A percentile compares a stretch with the other conserved stretches of the same genome.
Evolutionary conservation across 148 eudicot species (phyloP).

Genomic region (Rhododendron henanense): DNA sequence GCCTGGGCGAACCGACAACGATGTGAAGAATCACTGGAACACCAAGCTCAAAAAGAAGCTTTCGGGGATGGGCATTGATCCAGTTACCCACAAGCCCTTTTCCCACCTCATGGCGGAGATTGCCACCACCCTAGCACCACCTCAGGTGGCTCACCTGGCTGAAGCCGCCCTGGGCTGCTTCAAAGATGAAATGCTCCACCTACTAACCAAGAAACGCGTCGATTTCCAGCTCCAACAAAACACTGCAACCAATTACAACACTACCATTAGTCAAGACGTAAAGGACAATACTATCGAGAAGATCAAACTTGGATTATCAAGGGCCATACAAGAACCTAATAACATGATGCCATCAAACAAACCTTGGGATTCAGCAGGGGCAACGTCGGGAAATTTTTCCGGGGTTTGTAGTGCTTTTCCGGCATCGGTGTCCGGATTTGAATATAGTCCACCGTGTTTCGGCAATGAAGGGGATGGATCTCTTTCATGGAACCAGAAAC

Average conservation of each 20-base stretch:
- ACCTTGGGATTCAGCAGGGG: slow-evolving; percentile 54
- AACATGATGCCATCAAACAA: slow-evolving; percentile 40
- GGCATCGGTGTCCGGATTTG: slow-evolving; percentile 28
- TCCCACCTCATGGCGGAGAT: slow-evolving; percentile 93
- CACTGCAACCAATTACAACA: slow-evolving; percentile 10
- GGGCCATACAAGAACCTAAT: slow-evolving; percentile 72
- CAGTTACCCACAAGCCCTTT: slow-evolving; percentile 94
- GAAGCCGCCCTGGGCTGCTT: slow-evolving; percentile 97
- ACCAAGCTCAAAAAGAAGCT: slow-evolving; percentile 93
- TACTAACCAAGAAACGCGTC: slow-evolving; percentile 72
- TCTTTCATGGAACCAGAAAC: slow-evolving; percentile 64
- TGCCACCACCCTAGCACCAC: slow-evolving; percentile 76
- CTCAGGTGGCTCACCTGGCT: slow-evolving; percentile 84
- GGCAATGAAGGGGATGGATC: slow-evolving; percentile 55
- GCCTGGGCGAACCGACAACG: slow-evolving; percentile 92
- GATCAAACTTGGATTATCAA: slow-evolving; percentile 69
- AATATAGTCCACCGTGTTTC: slow-evolving; percentile 39
- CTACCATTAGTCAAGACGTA: slow-evolving; percentile 28
- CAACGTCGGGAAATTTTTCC: slow-evolving; percentile 19
- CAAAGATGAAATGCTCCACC: slow-evolving; percentile 96
- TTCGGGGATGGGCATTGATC: slow-evolving; percentile 97
- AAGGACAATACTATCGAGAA: slow-evolving; percentile 62
- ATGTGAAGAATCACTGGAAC: slow-evolving; percentile 97
- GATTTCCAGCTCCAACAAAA: slow-evolving; percentile 59
- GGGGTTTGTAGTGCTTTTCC: slow-evolving; percentile 33